Conservation (phyloP, 2,329 filamentous ascomycete genomes). For the Drechslerella coelobrocha region DNA sequence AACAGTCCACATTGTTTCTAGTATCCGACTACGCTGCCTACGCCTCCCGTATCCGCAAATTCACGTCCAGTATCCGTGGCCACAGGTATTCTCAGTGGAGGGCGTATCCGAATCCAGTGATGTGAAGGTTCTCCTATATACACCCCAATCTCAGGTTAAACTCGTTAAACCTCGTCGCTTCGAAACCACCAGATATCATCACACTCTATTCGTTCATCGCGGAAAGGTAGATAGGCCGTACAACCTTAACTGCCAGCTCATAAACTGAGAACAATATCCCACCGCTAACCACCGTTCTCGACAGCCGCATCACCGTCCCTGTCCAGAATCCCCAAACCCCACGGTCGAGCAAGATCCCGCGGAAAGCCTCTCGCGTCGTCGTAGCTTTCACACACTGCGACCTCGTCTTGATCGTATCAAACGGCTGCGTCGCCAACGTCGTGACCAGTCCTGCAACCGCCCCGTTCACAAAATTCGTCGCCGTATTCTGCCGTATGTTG, state of each 20-base stretch:
- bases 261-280: slow-evolving; percentile 37
- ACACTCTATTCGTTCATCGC: neutral
- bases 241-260: slow-evolving; percentile 27
- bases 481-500: slow-evolving; percentile 62
- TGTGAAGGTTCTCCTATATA: slow-evolving; percentile 33
- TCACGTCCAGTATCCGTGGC: too few relatives aligned
- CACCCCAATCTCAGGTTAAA: neutral
- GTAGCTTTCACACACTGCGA: slow-evolving; percentile 68
- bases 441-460: slow-evolving; percentile 68
- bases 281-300: slow-evolving; percentile 68
- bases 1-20: too few relatives aligned
- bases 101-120: slow-evolving; percentile 36
- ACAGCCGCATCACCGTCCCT: slow-evolving; percentile 72
- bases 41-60: too few relatives aligned
- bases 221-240: neutral
- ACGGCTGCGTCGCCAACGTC: slow-evolving; percentile 67
- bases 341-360: slow-evolving; percentile 65
- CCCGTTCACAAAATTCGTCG: slow-evolving; percentile 69
- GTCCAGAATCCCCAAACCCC: slow-evolving; percentile 70
- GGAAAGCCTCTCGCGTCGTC: slow-evolving; percentile 66
- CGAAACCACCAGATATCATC: neutral
- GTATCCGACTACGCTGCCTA: too few relatives aligned
- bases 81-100: slow-evolving; percentile 16
- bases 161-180: too few relatives aligned
- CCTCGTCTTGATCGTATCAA: slow-evolving; percentile 70